Conservation (phyloP, 495 filamentous ascomycete genomes). For the Hypoxylon lenormandii region DNA sequence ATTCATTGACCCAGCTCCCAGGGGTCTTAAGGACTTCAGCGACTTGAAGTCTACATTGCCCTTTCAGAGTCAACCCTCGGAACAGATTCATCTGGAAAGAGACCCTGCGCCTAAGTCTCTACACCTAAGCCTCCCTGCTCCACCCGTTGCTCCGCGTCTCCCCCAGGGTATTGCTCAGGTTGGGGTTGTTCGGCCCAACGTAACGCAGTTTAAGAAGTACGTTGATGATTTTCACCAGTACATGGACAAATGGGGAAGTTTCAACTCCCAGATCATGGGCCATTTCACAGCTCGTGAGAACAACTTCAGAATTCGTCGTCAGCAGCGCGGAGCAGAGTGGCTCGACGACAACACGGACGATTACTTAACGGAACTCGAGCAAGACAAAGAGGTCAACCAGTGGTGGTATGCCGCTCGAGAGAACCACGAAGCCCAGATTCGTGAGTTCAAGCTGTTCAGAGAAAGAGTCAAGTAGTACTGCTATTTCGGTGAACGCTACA, state of each 20-base stretch:
- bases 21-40: slow-evolving; percentile 71
- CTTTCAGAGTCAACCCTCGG: slow-evolving; percentile 73
- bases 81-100: slow-evolving; percentile 56
- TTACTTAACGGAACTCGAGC: slow-evolving; percentile 71
- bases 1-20: slow-evolving; percentile 62
- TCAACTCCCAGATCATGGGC: slow-evolving; percentile 71
- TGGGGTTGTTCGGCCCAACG: slow-evolving; percentile 55
- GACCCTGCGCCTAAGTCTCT: slow-evolving; percentile 50
- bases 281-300: slow-evolving; percentile 76
- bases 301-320: slow-evolving; percentile 62
- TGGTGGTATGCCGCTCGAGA: slow-evolving; percentile 75
- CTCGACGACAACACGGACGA: slow-evolving; percentile 64
- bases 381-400: slow-evolving; percentile 71
- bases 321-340: slow-evolving; percentile 46
- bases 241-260: slow-evolving; percentile 74
- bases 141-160: slow-evolving; percentile 68
- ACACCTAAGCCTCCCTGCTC: slow-evolving; percentile 68
- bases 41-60: slow-evolving; percentile 77
- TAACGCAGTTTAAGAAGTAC: slow-evolving; percentile 69
- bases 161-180: slow-evolving; percentile 53
- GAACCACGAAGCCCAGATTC: slow-evolving; percentile 70
- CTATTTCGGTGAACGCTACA: slow-evolving; percentile 12
- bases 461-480: slow-evolving; percentile 52
- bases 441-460: slow-evolving; percentile 68
- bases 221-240: slow-evolving; percentile 73